phyloP scores from a whole-genome alignment of 495 filamentous ascomycete species.

The Daldinia childiae region DNA sequence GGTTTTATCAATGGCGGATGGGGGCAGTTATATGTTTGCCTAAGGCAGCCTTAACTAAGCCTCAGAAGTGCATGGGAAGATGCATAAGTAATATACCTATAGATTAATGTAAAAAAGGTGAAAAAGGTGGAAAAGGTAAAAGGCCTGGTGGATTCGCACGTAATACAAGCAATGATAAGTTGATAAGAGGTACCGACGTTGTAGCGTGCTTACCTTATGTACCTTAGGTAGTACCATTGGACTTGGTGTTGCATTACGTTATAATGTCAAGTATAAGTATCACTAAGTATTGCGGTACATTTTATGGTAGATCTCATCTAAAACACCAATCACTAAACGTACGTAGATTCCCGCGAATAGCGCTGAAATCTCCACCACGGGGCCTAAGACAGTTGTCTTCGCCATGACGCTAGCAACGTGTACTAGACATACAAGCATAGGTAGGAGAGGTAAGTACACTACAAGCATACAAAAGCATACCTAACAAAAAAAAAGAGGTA shows the following conservation, averaged over 20 bases:
- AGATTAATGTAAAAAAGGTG: not conserved
- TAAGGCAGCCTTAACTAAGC: not conserved
- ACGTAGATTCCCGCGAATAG: not conserved
- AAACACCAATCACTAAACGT: not conserved
- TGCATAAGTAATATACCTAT: not conserved
- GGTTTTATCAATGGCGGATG: not conserved
- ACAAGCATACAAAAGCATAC: not conserved
- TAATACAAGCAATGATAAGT: not conserved
- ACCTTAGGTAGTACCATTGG: not conserved
- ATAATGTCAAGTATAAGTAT: not conserved
- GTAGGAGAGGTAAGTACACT: no score
- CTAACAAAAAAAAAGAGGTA: no score
- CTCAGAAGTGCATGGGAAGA: not conserved
- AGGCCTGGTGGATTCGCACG: not conserved
- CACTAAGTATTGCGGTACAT: not conserved
- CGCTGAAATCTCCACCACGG: slow-evolving; percentile 3
- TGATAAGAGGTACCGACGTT: not conserved
- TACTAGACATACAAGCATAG: not conserved
- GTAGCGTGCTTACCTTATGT: not conserved
- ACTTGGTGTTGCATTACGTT: not conserved
- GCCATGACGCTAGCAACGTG: slow-evolving; percentile 4
- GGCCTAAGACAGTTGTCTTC: not conserved
- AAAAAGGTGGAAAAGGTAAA: not conserved
- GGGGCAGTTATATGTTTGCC: not conserved
- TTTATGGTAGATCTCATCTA: not conserved